Evolutionary conservation across 306 rosid species (phyloP), one percentile per base, ranked within the genome.

Genomic region (Lotus japonicus): DNA sequence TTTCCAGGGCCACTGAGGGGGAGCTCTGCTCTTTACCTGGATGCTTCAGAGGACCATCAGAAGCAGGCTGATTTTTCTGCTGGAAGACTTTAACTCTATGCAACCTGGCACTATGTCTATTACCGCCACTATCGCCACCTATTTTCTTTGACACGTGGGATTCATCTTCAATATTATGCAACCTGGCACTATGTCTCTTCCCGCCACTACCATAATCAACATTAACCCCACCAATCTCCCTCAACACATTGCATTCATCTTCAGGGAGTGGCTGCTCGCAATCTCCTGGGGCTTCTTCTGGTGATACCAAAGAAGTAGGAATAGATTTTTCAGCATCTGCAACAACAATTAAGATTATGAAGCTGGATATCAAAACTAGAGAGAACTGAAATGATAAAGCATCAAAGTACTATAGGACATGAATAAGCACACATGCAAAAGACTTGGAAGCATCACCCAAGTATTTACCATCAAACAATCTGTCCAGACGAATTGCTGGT

Each of bases 21-120:
- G 70, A 60, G 49, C 50, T 56, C 36, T 26, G 41, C 26, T 51
- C 38, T 67, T 48, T 60, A 23, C 2, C 46, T 44, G 41, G 41
- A 62, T 16, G 50, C 52, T 72, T 70, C 52, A 7, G 10, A 44
- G 56, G 18, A 70, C 54, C 56, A 21, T 70, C 42, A 51, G 73
- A 75, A 48, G 57, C 56, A 2, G 68, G 54, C 52, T 11, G 48
- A 3, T 43, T 74, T 58, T 56, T 71, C 56, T 61, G 58, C 58
- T 41, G 56, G 57, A 7, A 21, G 16, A 36, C 39, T 53, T 57
- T 13, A 7, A 75, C 46, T 51, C 52, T 70, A 44, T 11, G 58
- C 49, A 70, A 65, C 19, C 59, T 70, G 31, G 52, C 62, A 45
- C 59, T 39, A 50, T 28, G 28, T 60, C 61, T 31, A 51, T 8